Evolutionary conservation across 805 yeast species (phyloP), one percentile per base, ranked within the genome.

Genomic region (Tetrapisispora nanseiensis): DNA sequence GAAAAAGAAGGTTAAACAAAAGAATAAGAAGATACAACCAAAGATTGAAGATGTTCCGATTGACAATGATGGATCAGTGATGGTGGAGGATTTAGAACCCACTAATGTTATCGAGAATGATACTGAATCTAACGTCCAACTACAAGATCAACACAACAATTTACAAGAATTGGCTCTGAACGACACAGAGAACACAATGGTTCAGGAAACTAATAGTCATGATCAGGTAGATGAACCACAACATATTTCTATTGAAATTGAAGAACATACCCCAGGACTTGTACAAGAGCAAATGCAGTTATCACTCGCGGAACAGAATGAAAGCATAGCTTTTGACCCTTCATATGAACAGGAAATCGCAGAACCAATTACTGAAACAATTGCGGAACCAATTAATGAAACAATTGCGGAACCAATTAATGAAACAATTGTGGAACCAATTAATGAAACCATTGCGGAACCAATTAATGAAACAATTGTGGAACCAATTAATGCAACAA

Each of bases 1-100:
- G 39, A 61, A 61, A 50, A 62, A 61, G 52, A 61, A 59, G 49
- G 51, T 51, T 16, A 61, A 46, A 47, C 63, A 50, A 43, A 61
- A 55, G 49, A 56, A 51, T 43, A 60, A 58, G 46, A 60, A 56
- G 42, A 57, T 55, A 19, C 51, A 54, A 22, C 50, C 38, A 16
- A 42, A 36, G 16, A 20, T n/a, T 6, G 31, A 31, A 20, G 19
- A 19, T 8, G 16, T 10, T 16, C 23, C 13, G 3, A 8, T 5
- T 27, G 33, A 32, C 4, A 35, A 12, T 26, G 12, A 11, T 19
- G 34, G 19, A 12, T n/a, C n/a, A n/a, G n/a, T n/a, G 31, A 28
- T 18, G 20, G 34, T 31, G 15, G 30, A 13, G 15, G 27, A 33
- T 9, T 33, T 22, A 13, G n/a, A 31, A 3, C n/a, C 8, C 11